phyloP scores from a whole-genome alignment of 2,329 filamentous ascomycete genomes.

The Colletotrichum australisinense region DNA sequence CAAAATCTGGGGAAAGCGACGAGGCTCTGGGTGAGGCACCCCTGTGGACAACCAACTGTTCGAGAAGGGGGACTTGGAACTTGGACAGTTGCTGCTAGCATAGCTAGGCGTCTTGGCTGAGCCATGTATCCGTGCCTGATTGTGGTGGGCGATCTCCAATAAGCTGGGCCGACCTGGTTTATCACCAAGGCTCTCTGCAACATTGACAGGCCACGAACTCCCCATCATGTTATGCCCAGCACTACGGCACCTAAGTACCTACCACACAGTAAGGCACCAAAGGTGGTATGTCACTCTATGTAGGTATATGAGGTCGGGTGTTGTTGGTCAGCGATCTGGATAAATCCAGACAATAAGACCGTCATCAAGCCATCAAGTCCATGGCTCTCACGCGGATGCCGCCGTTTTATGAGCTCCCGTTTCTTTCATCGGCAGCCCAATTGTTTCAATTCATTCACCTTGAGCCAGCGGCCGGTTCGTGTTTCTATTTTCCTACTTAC shows the following conservation, averaged over 20 bases:
- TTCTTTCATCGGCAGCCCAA: not conserved
- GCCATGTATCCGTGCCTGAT: not conserved
- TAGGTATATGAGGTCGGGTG: not conserved
- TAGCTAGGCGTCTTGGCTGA: slow-evolving; percentile 7
- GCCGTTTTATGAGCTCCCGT: slow-evolving; percentile 16
- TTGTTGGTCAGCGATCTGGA: not conserved
- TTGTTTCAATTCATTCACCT: slow-evolving; percentile 22
- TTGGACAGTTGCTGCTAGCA: not conserved
- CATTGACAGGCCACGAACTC: slow-evolving; percentile 4
- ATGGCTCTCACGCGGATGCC: slow-evolving; percentile 6
- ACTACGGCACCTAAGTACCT: too few relatives aligned
- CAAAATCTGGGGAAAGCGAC: slow-evolving; percentile 27
- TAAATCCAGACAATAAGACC: not conserved
- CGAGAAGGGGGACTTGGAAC: slow-evolving; percentile 14
- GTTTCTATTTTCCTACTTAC: not conserved
- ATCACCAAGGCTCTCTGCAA: not conserved
- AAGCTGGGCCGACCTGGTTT: not conserved
- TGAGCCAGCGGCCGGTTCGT: not conserved
- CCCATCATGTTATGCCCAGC: not conserved
- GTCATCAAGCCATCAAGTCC: slow-evolving; percentile 1
- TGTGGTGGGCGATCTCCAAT: not conserved
- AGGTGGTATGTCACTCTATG: not conserved
- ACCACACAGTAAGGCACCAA: too few relatives aligned
- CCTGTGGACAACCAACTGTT: slow-evolving; percentile 18
- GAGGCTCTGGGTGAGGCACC: slow-evolving; percentile 19